Conservation (phyloP, 2,329 filamentous ascomycete species). For the Aureobasidium sp. region DNA sequence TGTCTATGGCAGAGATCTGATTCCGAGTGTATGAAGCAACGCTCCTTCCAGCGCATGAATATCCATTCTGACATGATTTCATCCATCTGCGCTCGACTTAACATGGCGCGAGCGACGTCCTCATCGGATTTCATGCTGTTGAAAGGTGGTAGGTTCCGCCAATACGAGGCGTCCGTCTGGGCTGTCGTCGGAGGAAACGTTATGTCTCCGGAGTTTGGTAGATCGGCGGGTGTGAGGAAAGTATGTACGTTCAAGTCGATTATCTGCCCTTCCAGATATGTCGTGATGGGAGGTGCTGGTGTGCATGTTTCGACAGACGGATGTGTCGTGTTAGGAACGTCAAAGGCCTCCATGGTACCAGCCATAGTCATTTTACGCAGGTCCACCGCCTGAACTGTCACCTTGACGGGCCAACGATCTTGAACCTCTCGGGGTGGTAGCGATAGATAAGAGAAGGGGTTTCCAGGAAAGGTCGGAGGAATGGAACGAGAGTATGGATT, state of each 20-base stretch:
- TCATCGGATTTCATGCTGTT: conserved; percentile 24
- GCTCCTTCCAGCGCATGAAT: conserved; percentile 50
- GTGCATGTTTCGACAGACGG: conserved; percentile 12
- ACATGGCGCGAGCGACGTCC: conserved; percentile 36
- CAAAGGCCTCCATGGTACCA: conserved; percentile 63
- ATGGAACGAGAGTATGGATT: conserved; percentile 8
- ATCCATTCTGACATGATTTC: conserved; percentile 41
- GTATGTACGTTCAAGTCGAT: conserved; percentile 49
- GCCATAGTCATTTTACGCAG: conserved; percentile 53
- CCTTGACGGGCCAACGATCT: conserved; percentile 60
- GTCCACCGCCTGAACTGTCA: conserved; percentile 56
- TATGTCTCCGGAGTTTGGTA: conserved; percentile 4
- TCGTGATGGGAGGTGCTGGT: conserved; percentile 48
- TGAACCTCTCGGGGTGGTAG: conserved; percentile 25
- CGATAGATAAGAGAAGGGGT: not conserved
- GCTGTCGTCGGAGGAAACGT: conserved; percentile 24
- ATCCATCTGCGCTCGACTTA: conserved; percentile 32
- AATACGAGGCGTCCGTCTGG: conserved; percentile 40
- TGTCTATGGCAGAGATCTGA: conserved; percentile 20
- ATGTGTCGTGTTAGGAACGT: conserved; percentile 46
- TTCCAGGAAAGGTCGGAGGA: conserved; percentile 18
- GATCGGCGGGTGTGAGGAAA: conserved; percentile 39
- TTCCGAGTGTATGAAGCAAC: conserved; percentile 36
- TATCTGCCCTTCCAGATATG: conserved; percentile 61
- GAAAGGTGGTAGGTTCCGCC: conserved; percentile 38